Base-by-base conservation (phyloP, 2,329 filamentous ascomycete genomes). In the Neophaeococcomyces aloes region DNA sequence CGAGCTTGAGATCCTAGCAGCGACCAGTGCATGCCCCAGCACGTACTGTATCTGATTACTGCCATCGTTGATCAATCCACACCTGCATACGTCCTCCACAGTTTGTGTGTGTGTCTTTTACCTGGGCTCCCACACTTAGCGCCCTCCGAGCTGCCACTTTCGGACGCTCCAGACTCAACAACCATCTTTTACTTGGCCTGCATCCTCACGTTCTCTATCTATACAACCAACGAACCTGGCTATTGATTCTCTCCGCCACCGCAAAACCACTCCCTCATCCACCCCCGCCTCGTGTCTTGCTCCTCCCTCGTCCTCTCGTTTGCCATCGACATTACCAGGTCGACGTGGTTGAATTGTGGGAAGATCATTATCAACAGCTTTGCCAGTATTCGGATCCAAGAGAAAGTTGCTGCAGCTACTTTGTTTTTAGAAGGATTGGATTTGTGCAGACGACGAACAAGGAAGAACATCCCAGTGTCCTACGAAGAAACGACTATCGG, bases 251-350 rank as follows among this genome's bases (percentile, higher is more conserved):
- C 19, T 38, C 29, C 29, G 32, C 25, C 38, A 7, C 27, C 21
- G 10, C 7, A 41, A 19, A 29, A 21, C 23, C 8, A 23, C 21
- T 15, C 10, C 4, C 31, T 18, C 29, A 11, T 41, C 19, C 21
- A 39, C 31, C 27, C 29, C 31, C 38, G 8, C 29, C 29, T 32
- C 29, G 18, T 41, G 14, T 19, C 25, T 21, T 33, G 7, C 13
- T 33, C 29, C 4, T 15, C 19, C 32, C 38, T 23, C 21, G 14
- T 41, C 29, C 27, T 41, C n/a, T 17, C 32, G 38, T 41, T 27
- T 32, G 38, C 38, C 38, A 32, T 41, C 11, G n/a, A 32, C 31
- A 41, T 32, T 19, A 33, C 38, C 19, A 29, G 29, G 29, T 31
- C 14, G 38, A 40, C 31, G 27, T 33, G 38, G 38, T 41, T 23